Evolutionary conservation across 1,284 basidiomycete genomes (phyloP), one percentile per base, ranked within the genome.

Genomic region (Thecaphora frezii): DNA sequence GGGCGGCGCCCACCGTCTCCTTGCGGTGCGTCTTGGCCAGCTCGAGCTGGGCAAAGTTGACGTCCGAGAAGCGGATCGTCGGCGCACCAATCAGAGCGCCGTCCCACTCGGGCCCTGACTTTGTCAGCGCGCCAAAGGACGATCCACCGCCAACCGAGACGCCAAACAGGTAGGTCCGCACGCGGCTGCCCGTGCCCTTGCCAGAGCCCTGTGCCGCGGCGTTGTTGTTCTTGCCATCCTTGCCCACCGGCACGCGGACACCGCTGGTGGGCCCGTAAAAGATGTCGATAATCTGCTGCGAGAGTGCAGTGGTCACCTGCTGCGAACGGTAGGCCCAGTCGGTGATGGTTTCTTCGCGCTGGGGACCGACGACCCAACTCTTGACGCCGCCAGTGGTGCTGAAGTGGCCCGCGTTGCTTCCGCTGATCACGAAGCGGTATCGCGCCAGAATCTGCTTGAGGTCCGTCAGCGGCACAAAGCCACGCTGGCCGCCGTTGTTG

Each of bases 361-460:
- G 39, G 12, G 39, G 39, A 14, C 39, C 39, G 39, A 22, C 19
- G 14, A 49, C 13, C 57, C 62, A 56, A n/a, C n/a, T n/a, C 21
- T 54, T 42, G 46, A 26, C 43, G 37, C 50, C 62, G 22, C 43
- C 21, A 22, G 30, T 40, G 10, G 44, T 28, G 13, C 45, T 26
- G 36, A 69, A 69, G 39, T 71, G 69, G 9, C 69, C 69, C 36
- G 39, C 42, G 47, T 71, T 71, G 42, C 51, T 57, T 21, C 58
- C 53, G 10, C 56, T 51, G 12, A 66, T 58, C 18, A 59, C 66
- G 18, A 55, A 40, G 13, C 49, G 51, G 42, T 69, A 66, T 18
- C 69, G 54, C 21, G 64, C 33, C 38, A 71, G 37, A 19, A 52
- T 46, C 47, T 66, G 69, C 58, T 71, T 71, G 53, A 71, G 58